Evolutionary conservation across 345 rosid species (phyloP).

Genomic region (Carallia pectinifolia): DNA sequence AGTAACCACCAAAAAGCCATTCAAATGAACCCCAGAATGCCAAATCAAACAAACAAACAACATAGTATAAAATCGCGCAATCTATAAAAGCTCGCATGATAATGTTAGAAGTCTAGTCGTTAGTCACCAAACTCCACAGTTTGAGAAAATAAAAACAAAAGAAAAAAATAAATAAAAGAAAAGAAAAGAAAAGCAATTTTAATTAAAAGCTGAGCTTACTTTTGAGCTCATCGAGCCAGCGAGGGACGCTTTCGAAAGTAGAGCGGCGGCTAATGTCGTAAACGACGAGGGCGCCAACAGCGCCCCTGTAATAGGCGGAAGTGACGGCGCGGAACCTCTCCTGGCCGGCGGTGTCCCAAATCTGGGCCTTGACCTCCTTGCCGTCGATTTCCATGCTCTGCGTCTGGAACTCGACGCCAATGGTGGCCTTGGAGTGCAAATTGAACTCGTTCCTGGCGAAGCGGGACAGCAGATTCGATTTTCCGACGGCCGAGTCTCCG

Average conservation of each 20-base stretch:
- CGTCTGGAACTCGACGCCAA: slow-evolving; percentile 67
- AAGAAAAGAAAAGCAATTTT: not conserved
- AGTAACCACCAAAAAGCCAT: slow-evolving; percentile 1
- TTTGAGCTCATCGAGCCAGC: slow-evolving; percentile 40
- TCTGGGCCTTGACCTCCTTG: slow-evolving; percentile 40
- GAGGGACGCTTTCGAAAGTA: slow-evolving; percentile 30
- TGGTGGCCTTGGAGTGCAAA: slow-evolving; percentile 52
- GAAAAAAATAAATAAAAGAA: not conserved
- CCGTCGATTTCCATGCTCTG: slow-evolving; percentile 39
- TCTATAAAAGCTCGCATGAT: not conserved
- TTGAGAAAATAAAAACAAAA: not conserved
- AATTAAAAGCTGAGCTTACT: slow-evolving; percentile 13
- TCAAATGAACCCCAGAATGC: slow-evolving; percentile 5
- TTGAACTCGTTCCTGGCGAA: slow-evolving; percentile 59
- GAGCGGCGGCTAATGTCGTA: slow-evolving; percentile 38
- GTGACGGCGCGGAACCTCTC: slow-evolving; percentile 37
- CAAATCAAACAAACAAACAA: not conserved
- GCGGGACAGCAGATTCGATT: slow-evolving; percentile 54
- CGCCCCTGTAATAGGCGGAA: slow-evolving; percentile 36
- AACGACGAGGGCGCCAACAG: slow-evolving; percentile 39
- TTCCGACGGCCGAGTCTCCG: slow-evolving; percentile 66
- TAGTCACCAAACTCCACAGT: not conserved
- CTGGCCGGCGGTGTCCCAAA: slow-evolving; percentile 45
- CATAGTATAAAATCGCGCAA: not conserved
- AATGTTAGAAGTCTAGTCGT: not conserved